Evolutionary conservation across 179 eudicot genomes (phyloP).

Genomic region (Heliamphora ciliata): DNA sequence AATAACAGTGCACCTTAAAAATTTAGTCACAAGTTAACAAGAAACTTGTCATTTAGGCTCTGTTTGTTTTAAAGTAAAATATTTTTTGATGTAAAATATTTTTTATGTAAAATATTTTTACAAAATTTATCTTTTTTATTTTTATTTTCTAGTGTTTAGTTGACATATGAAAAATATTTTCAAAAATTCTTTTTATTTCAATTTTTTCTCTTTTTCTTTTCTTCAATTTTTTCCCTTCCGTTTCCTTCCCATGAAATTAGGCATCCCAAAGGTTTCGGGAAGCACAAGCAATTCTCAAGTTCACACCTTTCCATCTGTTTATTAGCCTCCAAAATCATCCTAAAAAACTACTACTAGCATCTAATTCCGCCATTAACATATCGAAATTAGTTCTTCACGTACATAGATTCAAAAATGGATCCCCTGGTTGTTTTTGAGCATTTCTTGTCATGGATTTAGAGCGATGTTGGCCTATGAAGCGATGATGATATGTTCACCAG

Average conservation of each 20-base stretch:
- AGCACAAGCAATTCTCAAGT: slow-evolving; percentile 17
- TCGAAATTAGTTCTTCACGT: not conserved
- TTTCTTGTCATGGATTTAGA: slow-evolving; percentile 3
- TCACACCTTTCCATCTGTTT: not conserved
- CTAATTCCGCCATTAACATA: not conserved
- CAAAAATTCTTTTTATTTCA: no score
- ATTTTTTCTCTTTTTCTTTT: no score
- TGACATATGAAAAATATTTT: no score
- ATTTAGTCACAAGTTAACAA: no score
- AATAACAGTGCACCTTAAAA: no score
- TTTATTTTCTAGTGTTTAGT: no score
- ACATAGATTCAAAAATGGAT: not conserved
- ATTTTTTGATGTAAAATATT: no score
- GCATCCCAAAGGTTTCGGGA: not conserved
- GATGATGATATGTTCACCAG: slow-evolving; percentile 24
- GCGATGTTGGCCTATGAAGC: not conserved
- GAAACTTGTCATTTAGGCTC: no score
- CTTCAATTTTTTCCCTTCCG: not conserved
- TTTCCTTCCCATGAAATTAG: slow-evolving; percentile 1
- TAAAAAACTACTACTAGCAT: not conserved
- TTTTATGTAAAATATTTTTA: no score
- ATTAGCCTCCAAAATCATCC: slow-evolving; percentile 2
- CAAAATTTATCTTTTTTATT: no score
- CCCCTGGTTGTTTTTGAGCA: not conserved
- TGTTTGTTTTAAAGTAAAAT: no score